phyloP scores from a whole-genome alignment of 2,329 filamentous ascomycete genomes.

The Paecilomyces sp. region DNA sequence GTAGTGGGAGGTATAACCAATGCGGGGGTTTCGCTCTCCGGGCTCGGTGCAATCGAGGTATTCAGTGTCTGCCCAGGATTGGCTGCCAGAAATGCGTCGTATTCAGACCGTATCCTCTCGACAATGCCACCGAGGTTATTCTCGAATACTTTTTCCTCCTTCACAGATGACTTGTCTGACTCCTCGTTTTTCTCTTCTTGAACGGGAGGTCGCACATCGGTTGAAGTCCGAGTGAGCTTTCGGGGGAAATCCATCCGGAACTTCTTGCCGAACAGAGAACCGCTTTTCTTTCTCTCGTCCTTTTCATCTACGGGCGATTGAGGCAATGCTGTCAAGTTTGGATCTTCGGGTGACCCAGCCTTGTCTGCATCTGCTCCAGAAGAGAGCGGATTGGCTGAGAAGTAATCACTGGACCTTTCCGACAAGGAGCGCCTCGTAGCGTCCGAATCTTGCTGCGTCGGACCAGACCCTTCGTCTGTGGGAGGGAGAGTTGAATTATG shows the following conservation, averaged over 20 bases:
- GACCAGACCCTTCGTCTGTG: constrained; percentile 22
- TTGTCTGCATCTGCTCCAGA: constrained; percentile 45
- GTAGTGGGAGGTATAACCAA: constrained; percentile 43
- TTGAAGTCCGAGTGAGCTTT: constrained; percentile 65
- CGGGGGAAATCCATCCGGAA: constrained; percentile 73
- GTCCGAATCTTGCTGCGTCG: constrained; percentile 39
- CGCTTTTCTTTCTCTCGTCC: constrained; percentile 51
- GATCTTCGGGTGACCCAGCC: constrained; percentile 39
- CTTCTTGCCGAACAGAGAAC: constrained; percentile 71
- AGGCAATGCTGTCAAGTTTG: constrained; percentile 38
- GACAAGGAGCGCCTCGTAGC: constrained; percentile 45
- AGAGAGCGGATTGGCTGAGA: constrained; percentile 54
- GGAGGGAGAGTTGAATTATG: constrained; percentile 24
- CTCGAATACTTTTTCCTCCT: constrained; percentile 39
- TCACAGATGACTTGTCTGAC: constrained; percentile 45
- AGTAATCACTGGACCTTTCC: constrained; percentile 66
- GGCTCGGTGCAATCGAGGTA: constrained; percentile 36
- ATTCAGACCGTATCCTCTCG: constrained; percentile 39
- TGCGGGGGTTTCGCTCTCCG: constrained; percentile 38
- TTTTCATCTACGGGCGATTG: constrained; percentile 52
- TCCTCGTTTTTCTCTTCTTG: constrained; percentile 66
- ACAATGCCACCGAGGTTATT: constrained; percentile 41
- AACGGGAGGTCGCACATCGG: constrained; percentile 63
- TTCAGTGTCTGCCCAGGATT: constrained; percentile 30
- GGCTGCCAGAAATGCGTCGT: constrained; percentile 34